Evolutionary conservation across 176 grass and related monocot species (phyloP), one percentile per base, ranked within the genome.

Genomic region (Rhynchospora breviuscula): DNA sequence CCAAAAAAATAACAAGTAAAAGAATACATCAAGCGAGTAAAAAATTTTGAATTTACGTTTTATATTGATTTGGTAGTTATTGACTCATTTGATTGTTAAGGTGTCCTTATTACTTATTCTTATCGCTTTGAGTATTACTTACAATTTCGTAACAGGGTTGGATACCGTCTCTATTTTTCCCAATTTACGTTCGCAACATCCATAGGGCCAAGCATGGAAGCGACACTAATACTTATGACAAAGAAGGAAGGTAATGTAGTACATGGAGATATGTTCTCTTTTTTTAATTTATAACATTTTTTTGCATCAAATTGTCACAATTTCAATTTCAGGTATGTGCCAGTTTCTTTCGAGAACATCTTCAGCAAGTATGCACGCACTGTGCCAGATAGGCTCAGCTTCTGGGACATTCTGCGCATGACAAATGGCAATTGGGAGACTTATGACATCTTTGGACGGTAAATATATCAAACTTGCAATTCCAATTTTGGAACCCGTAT

Each of bases 101-200:
- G 17, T 68, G 59, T 46, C 8, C 11, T 31, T 19, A 63, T 54
- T 23, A 45, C 6, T 29, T 15, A 31, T 10, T 11, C 14, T 4
- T 17, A 54, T 52, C 0, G 45, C 26, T 29, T 29, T 29, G 26
- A 29, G n/a, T 23, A 13, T 15, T 22, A 1, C 78, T 43, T 67
- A 46, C 57, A 54, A 21, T 45, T 80, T 31, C 22, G 3, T 14
- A 6, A 31, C 10, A 98, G 95, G 67, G 90, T 0, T 94, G 92
- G 90, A 86, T 98, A 82, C 95, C 95, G 79, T 86, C 84, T 59
- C 82, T 77, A 13, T 78, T 94, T 9, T 90, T 98, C 63, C 95
- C 95, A 1, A 98, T 98, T 21, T 93, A 98, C 82, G 83, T 94
- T 8, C 81, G 73, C 65, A 98, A 94, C 89, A 98, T 98, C 83